Evolutionary conservation across 192 early-diverging fungal genomes (phyloP), one percentile per base, ranked within the genome.

Genomic region (Linnemannia exigua): DNA sequence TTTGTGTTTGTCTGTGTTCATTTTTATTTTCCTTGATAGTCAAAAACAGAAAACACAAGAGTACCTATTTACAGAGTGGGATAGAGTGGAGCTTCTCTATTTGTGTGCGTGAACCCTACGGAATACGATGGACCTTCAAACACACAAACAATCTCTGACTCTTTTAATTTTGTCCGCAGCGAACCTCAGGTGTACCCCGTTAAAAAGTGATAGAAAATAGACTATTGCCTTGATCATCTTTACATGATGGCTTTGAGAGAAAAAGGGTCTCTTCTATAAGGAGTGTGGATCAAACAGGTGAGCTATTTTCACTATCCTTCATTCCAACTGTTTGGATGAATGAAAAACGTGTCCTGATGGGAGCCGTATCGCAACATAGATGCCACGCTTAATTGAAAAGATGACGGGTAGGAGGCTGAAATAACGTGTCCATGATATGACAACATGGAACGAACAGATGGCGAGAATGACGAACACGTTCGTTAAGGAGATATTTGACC

Each of bases 401-500:
- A 44, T 44, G 41, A 44, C 41, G 41, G 11, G 58, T 31, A 63
- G 28, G 58, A 63, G 11, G 28, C 58, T 63, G 58, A 31, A 63
- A 61, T 14, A 63, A 31, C 25, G 28, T 31, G 58, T 33, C 25
- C 3, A 63, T n/a, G 14, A 3, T 0, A 31, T 63, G 58, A 63
- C 58, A 63, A 63, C 58, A 63, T 63, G 25, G 58, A 63, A 11
- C 58, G 31, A 63, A 63, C 58, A 63, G 58, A 63, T 63, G 58
- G 58, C 58, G 58, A 63, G 58, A 63, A 63, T 63, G 58, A 63
- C 58, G 58, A 63, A 31, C 58, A 63, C 58, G 58, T 63, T 63
- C 58, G 28, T n/a, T n/a, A n/a, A 9, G 58, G 28, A 25, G 28
- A 31, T 63, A 12, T 31, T 63, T 25, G 28, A 31, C 28, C 58